Evolutionary conservation across 1,284 basidiomycete species (phyloP).

Genomic region (Termitomyces sp.): DNA sequence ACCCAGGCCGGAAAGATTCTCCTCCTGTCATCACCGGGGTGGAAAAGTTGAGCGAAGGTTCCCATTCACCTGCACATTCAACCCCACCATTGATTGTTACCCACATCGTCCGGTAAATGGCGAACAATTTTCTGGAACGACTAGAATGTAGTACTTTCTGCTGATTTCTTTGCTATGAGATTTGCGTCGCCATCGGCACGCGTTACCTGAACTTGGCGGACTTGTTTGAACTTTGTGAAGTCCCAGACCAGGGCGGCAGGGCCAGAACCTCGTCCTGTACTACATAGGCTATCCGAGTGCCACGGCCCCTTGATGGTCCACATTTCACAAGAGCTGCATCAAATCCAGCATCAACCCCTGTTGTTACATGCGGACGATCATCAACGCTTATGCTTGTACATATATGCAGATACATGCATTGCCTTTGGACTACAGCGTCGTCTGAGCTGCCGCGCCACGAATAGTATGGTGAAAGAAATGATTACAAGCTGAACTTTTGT

Average conservation of each 20-base stretch:
- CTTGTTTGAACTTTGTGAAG: neutral
- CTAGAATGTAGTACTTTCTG: slow-evolving; percentile 1
- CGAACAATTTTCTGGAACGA: neutral
- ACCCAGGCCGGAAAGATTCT: slow-evolving; percentile 13
- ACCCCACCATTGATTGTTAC: slow-evolving; percentile 6
- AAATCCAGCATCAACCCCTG: slow-evolving; percentile 17
- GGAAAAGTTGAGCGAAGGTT: slow-evolving; percentile 12
- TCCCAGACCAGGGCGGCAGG: neutral
- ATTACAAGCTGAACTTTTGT: neutral
- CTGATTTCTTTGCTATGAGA: neutral
- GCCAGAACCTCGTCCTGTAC: neutral
- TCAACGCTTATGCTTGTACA: neutral
- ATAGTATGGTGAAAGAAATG: neutral
- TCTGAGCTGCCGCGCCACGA: neutral
- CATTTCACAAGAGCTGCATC: slow-evolving; percentile 11
- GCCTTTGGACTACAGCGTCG: neutral
- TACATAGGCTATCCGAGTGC: neutral
- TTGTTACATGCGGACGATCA: slow-evolving; percentile 13
- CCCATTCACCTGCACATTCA: slow-evolving; percentile 6
- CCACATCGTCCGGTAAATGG: slow-evolving; percentile 7
- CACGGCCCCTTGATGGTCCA: slow-evolving; percentile 5
- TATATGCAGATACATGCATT: neutral
- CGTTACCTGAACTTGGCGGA: neutral
- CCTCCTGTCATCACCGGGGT: slow-evolving; percentile 1
- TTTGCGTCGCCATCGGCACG: neutral